Base-by-base conservation (phyloP, 106 monocot species). In the Apostasia shenzhenica region DNA sequence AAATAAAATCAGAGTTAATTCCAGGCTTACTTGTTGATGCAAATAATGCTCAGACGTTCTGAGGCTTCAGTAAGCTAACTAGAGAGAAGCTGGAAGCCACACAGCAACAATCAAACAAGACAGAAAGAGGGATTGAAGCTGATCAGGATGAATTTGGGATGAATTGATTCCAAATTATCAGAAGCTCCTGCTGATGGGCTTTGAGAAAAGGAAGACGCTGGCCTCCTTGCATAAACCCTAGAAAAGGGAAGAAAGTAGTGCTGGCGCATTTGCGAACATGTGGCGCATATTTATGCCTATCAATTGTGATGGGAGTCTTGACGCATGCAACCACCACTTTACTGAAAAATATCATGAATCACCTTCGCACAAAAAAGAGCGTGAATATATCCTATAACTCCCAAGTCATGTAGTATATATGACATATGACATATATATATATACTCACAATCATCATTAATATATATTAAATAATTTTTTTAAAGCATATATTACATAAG, bases 241-340 rank as follows among this genome's bases (percentile, higher is more conserved):
- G 26, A 59, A 41, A 59, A 9, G 40, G 10, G 40, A 8, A 40
- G 8, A 59, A 59, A 59, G 59, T 2, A 59, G 59, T 2, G 9
- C 6, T 8, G 38, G 8, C 39, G 59, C 59, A 41, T 59, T 41
- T 59, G 40, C 40, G 7, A 59, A 59, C 59, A 59, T 41, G 59
- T 59, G 37, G 59, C 41, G 59, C 59, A 5, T 9, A 59, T 59
- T 41, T 59, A 59, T 59, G 40, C 39, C 41, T 41, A 41, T 59
- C 59, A 59, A 59, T 59, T 59, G 38, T 59, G 40, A 41, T 59
- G 41, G 38, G 6, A 38, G 6, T 9, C 8, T 59, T 41, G 8
- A 8, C 41, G 37, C 59, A 59, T 40, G 37, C 59, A 59, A 59
- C 59, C 59, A 59, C 59, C 39, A 41, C 59, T 59, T 59, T 59